These are phyloP conservation scores for Lasiodiplodia theobromae DNA, from an alignment of 2,329 filamentous ascomycete genomes.

Conservation along the genomic window DNA sequence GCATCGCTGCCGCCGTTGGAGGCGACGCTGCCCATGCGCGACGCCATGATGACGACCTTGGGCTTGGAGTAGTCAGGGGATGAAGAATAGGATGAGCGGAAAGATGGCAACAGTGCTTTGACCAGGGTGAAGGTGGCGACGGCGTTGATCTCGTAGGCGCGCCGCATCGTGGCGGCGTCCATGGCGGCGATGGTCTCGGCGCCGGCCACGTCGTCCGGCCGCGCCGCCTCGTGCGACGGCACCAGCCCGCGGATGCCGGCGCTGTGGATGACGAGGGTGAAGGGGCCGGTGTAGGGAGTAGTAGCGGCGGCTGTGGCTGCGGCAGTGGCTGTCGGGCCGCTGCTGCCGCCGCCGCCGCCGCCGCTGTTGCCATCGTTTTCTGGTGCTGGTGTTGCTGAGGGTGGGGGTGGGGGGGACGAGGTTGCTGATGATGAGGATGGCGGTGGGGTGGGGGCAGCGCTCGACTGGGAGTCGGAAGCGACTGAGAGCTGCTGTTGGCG, in stretches of 20 bases:
- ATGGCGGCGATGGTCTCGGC: slow-evolving; percentile 52
- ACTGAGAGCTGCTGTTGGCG: background rate
- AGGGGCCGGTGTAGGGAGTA: slow-evolving; percentile 31
- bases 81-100: slow-evolving; percentile 31
- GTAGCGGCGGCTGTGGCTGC: background rate
- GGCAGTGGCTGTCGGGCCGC: slow-evolving; percentile 9
- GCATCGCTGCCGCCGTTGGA: slow-evolving; percentile 42
- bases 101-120: slow-evolving; percentile 46
- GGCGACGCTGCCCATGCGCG: slow-evolving; percentile 53
- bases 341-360: slow-evolving; percentile 32
- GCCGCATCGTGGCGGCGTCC: slow-evolving; percentile 47
- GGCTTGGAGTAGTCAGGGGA: slow-evolving; percentile 21
- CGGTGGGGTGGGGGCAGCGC: background rate
- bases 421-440: background rate
- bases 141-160: slow-evolving; percentile 52
- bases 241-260: slow-evolving; percentile 56
- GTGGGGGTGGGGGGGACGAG: background rate
- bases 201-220: slow-evolving; percentile 45
- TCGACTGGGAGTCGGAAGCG: background rate
- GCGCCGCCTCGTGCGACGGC: slow-evolving; percentile 36
- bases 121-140: slow-evolving; percentile 52
- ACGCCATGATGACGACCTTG: slow-evolving; percentile 53
- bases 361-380: background rate
- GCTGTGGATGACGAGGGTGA: slow-evolving; percentile 53
- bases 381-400: background rate